These are phyloP conservation scores for Penicillium sp. DNA, from an alignment of 2,329 filamentous ascomycete species.

Conservation along the genomic window DNA sequence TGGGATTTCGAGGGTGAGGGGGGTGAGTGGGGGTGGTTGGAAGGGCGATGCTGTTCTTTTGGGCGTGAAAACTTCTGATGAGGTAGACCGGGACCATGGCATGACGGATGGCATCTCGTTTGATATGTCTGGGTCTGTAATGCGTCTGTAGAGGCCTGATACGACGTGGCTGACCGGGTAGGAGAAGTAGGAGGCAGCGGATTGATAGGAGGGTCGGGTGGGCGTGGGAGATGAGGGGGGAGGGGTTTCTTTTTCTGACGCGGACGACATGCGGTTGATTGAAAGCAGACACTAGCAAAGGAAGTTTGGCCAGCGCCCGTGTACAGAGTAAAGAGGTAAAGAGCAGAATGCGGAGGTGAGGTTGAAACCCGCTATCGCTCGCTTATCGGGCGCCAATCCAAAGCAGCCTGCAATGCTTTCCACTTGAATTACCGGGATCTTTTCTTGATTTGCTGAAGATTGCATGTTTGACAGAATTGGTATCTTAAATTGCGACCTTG, in stretches of 20 bases:
- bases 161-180: conserved; percentile 55
- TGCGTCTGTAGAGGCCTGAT: conserved; percentile 68
- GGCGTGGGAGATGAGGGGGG: conserved; percentile 21
- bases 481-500: too few species aligned
- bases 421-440: too few species aligned
- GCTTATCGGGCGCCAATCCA: conserved; percentile 17
- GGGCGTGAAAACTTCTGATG: conserved; percentile 42
- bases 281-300: conserved; percentile 6
- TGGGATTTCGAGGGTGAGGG: conserved; percentile 61
- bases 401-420: background rate
- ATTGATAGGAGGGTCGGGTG: conserved; percentile 30
- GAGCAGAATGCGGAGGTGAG: conserved; percentile 7
- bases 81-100: conserved; percentile 43
- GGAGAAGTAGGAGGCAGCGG: conserved; percentile 50
- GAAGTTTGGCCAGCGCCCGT: background rate
- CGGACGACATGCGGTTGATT: conserved; percentile 27
- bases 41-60: conserved; percentile 73
- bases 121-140: conserved; percentile 48
- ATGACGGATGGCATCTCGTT: conserved; percentile 22
- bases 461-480: too few species aligned
- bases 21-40: conserved; percentile 84
- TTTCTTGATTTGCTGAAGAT: background rate
- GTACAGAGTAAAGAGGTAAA: background rate
- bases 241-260: conserved; percentile 18
- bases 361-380: conserved; percentile 22